phyloP scores from a whole-genome alignment of 129 eudicot genomes.

The Helianthus tuberosus region DNA sequence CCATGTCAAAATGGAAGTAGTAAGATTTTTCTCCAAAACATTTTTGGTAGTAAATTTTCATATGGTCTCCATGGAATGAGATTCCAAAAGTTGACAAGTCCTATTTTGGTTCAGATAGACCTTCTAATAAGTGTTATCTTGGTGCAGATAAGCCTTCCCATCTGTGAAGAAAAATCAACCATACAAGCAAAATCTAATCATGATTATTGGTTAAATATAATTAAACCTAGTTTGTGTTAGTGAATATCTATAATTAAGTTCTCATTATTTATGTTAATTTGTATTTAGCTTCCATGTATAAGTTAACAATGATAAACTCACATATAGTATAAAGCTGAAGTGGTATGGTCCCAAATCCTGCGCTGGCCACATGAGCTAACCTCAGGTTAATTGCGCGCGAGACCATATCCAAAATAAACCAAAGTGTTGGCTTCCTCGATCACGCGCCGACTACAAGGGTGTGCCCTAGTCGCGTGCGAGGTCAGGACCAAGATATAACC shows the following conservation, averaged over 20 bases:
- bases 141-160: conserved; percentile 23
- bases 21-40: conserved; percentile 20
- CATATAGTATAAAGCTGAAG: too few species aligned
- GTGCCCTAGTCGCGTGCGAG: too few species aligned
- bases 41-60: conserved; percentile 28
- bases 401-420: too few species aligned
- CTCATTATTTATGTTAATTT: neutral
- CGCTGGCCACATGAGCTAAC: too few species aligned
- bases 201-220: neutral
- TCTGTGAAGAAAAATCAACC: neutral
- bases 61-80: conserved; percentile 48
- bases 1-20: conserved; percentile 22
- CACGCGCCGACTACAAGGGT: too few species aligned
- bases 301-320: too few species aligned
- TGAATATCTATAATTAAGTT: neutral
- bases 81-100: conserved; percentile 48
- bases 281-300: too few species aligned
- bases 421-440: too few species aligned
- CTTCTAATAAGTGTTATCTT: conserved; percentile 28
- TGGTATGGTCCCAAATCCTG: too few species aligned
- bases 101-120: conserved; percentile 36
- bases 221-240: neutral
- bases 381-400: too few species aligned
- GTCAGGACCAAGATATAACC: too few species aligned
- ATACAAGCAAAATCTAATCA: conserved; percentile 6